Evolutionary conservation across 768 basidiomycete species (phyloP), one percentile per base, ranked within the genome.

Genomic region (Tylopilus intermedius): DNA sequence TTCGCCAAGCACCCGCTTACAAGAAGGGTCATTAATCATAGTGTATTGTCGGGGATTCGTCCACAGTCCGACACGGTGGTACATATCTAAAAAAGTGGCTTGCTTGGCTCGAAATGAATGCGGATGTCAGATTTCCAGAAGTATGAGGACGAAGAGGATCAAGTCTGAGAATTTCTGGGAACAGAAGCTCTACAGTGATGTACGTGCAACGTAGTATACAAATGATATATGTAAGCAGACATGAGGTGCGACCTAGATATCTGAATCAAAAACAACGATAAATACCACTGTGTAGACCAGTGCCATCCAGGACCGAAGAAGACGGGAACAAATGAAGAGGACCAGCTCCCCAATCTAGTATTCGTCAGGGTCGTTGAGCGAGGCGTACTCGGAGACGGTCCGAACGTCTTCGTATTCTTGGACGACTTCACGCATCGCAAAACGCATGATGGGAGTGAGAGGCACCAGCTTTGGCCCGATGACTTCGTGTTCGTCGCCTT

Each of bases 41-140:
- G 91, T 95, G 93, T 60, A 71, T 99, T 2, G 81, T 99, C 0
- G 96, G 96, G 1, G 96, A 99, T 67, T 94, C 93, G 0, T 87
- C 86, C 2, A 98, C 95, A 0, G 86, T 98, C 3, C 74, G 78
- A 30, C 86, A 94, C 61, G 95, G 95, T 5, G 83, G 90, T 22
- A 63, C 74, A 38, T 98, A 89, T 69, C 70, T 99, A 35, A 91
- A 89, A 67, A 80, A 80, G 55, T 99, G 96, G 96, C 79, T 96
- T 59, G 72, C 75, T 3, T 98, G 93, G 91, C 71, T 98, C 11
- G 95, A 98, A 58, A 76, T 76, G 8, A 83, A 95, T 61, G 94
- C 92, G 21, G 94, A 97, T 64, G 86, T 98, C 15, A 80, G 89
- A 58, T 96, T 85, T 69, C 89, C 87, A 1, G 92, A 86, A 4